Evolutionary conservation across 345 rosid species (phyloP), one percentile per base, ranked within the genome.

Genomic region (Eucalyptus urophylla): DNA sequence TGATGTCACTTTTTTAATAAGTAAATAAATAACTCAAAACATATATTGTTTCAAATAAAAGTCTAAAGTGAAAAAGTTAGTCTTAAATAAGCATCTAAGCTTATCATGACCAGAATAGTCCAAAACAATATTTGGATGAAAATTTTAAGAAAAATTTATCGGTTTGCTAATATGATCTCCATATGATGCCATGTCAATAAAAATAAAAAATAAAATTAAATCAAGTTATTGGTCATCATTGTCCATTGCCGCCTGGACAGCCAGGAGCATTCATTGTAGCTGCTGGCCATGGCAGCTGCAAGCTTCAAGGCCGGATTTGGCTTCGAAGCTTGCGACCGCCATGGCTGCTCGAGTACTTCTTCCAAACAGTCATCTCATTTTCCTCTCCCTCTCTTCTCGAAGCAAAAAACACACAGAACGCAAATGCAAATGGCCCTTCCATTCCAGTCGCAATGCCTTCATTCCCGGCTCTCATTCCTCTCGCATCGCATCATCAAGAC

Each of bases 1-100:
- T 60, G 14, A 62, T 1, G 0, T 62, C 16, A 27, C 8, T 62
- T 62, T 62, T 13, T 13, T 53, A 4, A 53, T 19, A 53, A 62
- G 12, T 22, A 24, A 24, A 62, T 5, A 6, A 62, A 13, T 53
- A 27, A 11, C 0, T 62, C 4, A 29, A 62, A 13, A 29, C 14
- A 29, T 2, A 62, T 62, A 0, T 29, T 13, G 0, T 62, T 62
- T 62, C 5, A 29, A 62, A 29, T 29, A 12, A 62, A 2, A 12
- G 2, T 1, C 0, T 13, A 13, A 62, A 29, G 1, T 62, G 1
- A 6, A 62, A 2, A 62, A 29, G 4, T 29, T 12, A 6, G 0
- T 62, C 16, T 62, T 14, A 13, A 62, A 27, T 29, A 29, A 62
- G 4, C 4, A 29, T 29, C 4, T 62, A 29, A 29, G 33, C 17